A percentile compares a stretch with the other conserved stretches of the same genome.
Evolutionary conservation across 768 basidiomycete genomes (phyloP).

Genomic region (Russula dissimulans): DNA sequence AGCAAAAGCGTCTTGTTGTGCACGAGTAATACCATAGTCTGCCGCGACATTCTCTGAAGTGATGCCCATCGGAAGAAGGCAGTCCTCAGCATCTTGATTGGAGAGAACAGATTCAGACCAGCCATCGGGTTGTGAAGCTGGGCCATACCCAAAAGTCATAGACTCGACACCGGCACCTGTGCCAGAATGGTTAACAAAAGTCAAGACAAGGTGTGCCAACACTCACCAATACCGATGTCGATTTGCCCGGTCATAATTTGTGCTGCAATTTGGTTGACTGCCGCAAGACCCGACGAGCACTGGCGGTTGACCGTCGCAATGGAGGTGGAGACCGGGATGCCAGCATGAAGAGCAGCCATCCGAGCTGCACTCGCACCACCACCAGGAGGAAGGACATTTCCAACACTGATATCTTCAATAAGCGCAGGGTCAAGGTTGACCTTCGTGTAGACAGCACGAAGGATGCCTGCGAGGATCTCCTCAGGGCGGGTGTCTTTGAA

Average conservation of each 20-base stretch:
- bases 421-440: slow-evolving; percentile 67
- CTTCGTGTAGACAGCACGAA: slow-evolving; percentile 62
- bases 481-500: slow-evolving; percentile 89
- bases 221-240: slow-evolving; percentile 78
- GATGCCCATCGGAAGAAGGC: slow-evolving; percentile 83
- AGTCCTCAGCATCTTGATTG: slow-evolving; percentile 67
- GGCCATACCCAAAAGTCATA: slow-evolving; percentile 75
- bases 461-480: slow-evolving; percentile 66
- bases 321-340: slow-evolving; percentile 67
- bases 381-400: slow-evolving; percentile 81
- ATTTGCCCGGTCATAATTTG: slow-evolving; percentile 74
- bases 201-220: background rate
- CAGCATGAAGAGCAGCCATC: slow-evolving; percentile 80
- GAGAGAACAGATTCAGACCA: slow-evolving; percentile 58
- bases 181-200: background rate
- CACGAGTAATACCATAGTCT: slow-evolving; percentile 65
- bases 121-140: slow-evolving; percentile 42
- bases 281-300: slow-evolving; percentile 81
- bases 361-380: slow-evolving; percentile 77
- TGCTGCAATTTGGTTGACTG: slow-evolving; percentile 75
- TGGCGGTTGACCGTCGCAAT: slow-evolving; percentile 85
- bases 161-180: slow-evolving; percentile 81
- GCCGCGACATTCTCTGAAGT: slow-evolving; percentile 89
- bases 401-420: slow-evolving; percentile 78
- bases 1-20: slow-evolving; percentile 76